A percentile compares a stretch with the other conserved stretches of the same genome.
Evolutionary conservation across 352 stramenopile species (phyloP).

Genomic region (Phytopythium aichiense): DNA sequence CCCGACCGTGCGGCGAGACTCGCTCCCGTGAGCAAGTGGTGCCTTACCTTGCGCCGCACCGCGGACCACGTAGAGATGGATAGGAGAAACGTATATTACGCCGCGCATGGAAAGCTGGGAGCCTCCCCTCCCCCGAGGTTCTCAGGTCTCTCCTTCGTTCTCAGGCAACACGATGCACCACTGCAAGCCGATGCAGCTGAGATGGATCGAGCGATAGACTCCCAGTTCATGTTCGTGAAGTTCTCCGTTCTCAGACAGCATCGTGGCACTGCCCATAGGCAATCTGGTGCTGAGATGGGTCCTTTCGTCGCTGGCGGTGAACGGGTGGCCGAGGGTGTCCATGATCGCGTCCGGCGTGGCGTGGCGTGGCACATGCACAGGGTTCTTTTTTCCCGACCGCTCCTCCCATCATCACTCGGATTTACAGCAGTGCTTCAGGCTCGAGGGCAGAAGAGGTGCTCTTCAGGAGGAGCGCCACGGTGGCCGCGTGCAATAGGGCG

Average conservation of each 20-base stretch:
- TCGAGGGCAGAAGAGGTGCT: too few species aligned
- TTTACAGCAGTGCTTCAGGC: too few species aligned
- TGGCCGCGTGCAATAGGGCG: too few species aligned
- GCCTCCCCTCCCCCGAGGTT: too few species aligned
- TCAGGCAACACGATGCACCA: background rate
- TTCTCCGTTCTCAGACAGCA: background rate
- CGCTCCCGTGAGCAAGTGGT: slow-evolving; percentile 8
- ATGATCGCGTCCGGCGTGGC: too few species aligned
- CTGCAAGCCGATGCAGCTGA: too few species aligned
- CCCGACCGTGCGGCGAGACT: slow-evolving; percentile 59
- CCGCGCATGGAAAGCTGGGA: too few species aligned
- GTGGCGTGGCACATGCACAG: background rate
- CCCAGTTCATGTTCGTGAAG: too few species aligned
- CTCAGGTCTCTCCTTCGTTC: too few species aligned
- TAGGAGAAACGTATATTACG: background rate
- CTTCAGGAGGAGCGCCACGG: background rate
- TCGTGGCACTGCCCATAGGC: background rate
- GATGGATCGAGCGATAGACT: too few species aligned
- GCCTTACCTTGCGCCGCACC: background rate
- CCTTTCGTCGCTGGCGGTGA: background rate
- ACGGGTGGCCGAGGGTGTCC: too few species aligned
- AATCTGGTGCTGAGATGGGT: background rate
- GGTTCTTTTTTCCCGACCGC: background rate
- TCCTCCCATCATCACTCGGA: background rate
- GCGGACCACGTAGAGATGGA: background rate